Base-by-base conservation (phyloP, 352 stramenopile genomes). In the Globisporangium cylindrosporum region DNA sequence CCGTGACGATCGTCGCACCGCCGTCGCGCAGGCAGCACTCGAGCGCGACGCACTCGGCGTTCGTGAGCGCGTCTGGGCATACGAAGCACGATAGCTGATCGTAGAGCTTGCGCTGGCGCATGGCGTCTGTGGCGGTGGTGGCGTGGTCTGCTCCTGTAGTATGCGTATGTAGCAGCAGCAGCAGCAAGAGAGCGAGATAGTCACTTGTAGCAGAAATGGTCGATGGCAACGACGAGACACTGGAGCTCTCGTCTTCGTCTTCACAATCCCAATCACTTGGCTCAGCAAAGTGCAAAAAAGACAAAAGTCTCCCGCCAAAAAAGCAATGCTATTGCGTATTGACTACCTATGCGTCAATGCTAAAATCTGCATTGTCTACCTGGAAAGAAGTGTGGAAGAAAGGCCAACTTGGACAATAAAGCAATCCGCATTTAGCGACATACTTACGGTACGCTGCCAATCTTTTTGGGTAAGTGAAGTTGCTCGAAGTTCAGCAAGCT, bases 1-100 rank as follows among this genome's bases (percentile, higher is more conserved):
- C 74, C 3, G 70, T 59, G 9, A 86, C 62, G 29, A 94, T 65
- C 34, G 59, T 66, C 25, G 86, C 86, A 32, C 84, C 86, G 43
- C 82, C 82, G 22, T 92, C 86, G 29, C 76, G 79, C 29, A 92
- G 74, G 69, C 84, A 92, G 43, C 71, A 77, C 71, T 91, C 71
- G 18, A 94, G 72, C 27, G 79, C 76, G 49, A 73, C 59, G n/a
- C 81, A 56, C 48, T 86, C 74, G 14, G 65, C 62, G 25, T 55
- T 67, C 5, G 78, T 67, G 58, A 93, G 72, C 32, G 74, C 74
- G 22, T 82, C 77, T 10, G 80, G 72, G 64, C 86, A 83, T 64
- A 93, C 76, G 53, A 82, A 80, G 66, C 81, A 88, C 60, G 64
- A 68, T 67, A 90, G 69, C 29, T 70, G 58, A 24, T 71, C 73